Percentiles rank a stretch among this genome's conserved stretches.
Evolutionary conservation across 179 eudicot genomes (phyloP).

Genomic region (Patellifolia procumbens): DNA sequence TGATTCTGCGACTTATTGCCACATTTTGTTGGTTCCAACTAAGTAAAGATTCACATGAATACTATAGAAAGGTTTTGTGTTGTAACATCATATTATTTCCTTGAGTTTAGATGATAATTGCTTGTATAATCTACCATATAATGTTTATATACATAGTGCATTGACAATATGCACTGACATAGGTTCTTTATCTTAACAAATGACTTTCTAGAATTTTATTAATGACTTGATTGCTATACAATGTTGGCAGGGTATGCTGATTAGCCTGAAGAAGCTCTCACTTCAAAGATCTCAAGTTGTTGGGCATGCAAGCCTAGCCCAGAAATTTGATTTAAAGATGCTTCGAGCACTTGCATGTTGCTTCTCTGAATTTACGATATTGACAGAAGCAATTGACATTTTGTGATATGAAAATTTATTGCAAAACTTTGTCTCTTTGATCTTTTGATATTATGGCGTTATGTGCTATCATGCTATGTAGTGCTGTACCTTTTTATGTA

Average conservation of each 20-base stretch:
- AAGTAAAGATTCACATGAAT: slow-evolving; percentile 14
- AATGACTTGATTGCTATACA: background rate
- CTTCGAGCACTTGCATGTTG: no score
- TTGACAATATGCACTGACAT: background rate
- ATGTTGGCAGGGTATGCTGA: slow-evolving; percentile 50
- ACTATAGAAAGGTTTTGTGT: background rate
- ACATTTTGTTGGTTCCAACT: background rate
- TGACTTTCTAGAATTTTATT: background rate
- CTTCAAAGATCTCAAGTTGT: slow-evolving; percentile 45
- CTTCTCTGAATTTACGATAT: no score
- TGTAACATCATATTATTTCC: background rate
- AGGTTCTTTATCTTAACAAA: background rate
- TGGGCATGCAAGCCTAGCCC: slow-evolving; percentile 49
- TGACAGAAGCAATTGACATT: no score
- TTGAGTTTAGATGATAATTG: background rate
- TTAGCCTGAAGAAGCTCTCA: slow-evolving; percentile 53
- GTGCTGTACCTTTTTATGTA: no score
- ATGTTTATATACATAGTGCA: background rate
- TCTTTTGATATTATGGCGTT: no score
- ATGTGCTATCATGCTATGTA: no score
- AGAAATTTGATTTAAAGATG: slow-evolving; percentile 53
- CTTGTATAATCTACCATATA: background rate
- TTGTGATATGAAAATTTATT: no score
- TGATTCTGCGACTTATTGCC: background rate
- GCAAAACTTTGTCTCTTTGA: no score